Percentiles rank a stretch among this genome's conserved stretches.
phyloP scores from a whole-genome alignment of 2,329 filamentous ascomycete genomes.

The Chrysoporthe puriensis region DNA sequence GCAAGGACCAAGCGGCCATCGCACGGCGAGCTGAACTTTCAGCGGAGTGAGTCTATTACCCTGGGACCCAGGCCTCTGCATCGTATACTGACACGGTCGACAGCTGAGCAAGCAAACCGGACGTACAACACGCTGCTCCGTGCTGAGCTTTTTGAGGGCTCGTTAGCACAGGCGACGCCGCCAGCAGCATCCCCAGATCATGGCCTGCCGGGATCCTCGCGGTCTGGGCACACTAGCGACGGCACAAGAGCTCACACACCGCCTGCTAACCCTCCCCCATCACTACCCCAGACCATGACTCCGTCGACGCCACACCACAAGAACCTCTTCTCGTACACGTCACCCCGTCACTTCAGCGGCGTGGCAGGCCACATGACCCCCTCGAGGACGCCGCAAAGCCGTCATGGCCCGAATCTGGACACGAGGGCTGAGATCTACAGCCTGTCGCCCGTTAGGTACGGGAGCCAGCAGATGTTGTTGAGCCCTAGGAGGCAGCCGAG shows the following conservation, averaged over 20 bases:
- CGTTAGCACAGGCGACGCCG: conserved; percentile 79
- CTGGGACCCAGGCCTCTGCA: not conserved
- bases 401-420: conserved; percentile 87
- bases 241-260: conserved; percentile 80
- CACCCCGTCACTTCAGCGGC: conserved; percentile 69
- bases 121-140: conserved; percentile 88
- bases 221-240: conserved; percentile 61
- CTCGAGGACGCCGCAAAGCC: conserved; percentile 84
- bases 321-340: conserved; percentile 93
- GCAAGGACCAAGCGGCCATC: conserved; percentile 82
- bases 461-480: conserved; percentile 90
- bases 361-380: conserved; percentile 84
- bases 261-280: conserved; percentile 66
- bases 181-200: conserved; percentile 65
- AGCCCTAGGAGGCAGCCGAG: conserved; percentile 87
- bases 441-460: conserved; percentile 88
- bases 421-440: conserved; percentile 93
- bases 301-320: conserved; percentile 97
- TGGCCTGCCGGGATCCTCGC: conserved; percentile 51
- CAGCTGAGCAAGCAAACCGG: conserved; percentile 90
- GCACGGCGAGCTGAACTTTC: conserved; percentile 90
- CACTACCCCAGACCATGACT: conserved; percentile 75
- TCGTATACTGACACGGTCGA: conserved; percentile 31
- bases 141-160: conserved; percentile 88
- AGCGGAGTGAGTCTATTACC: conserved; percentile 69